These are phyloP conservation scores for Hyphopichia wangnamkhiaoensis DNA, from an alignment of 1,139 yeast genomes.

Conservation along the genomic window DNA sequence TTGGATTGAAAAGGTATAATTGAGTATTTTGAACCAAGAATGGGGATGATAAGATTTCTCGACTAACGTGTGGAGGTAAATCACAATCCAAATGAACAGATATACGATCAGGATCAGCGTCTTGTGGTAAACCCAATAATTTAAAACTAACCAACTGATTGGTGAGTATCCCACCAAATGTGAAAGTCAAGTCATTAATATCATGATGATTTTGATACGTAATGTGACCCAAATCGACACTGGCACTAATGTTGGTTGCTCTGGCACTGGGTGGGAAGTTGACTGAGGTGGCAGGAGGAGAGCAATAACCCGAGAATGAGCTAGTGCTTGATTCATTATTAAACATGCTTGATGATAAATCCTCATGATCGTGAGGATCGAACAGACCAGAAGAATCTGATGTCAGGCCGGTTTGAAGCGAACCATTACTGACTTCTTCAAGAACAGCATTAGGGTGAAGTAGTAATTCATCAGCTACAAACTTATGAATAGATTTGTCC, in stretches of 20 bases:
- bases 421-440: slow-evolving; percentile 22
- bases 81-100: slow-evolving; percentile 42
- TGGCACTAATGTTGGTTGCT: slow-evolving; percentile 6
- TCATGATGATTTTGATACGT: slow-evolving; percentile 39
- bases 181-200: slow-evolving; percentile 31
- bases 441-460: slow-evolving; percentile 29
- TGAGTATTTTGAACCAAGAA: slow-evolving; percentile 29
- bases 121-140: slow-evolving; percentile 37
- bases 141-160: slow-evolving; percentile 21
- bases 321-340: slow-evolving; percentile 10
- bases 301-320: slow-evolving; percentile 32
- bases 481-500: slow-evolving; percentile 17
- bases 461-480: slow-evolving; percentile 20
- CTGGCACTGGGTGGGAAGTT: slow-evolving; percentile 21
- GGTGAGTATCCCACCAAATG: slow-evolving; percentile 40
- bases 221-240: slow-evolving; percentile 24
- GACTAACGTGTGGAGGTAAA: slow-evolving; percentile 42
- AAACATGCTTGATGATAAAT: not conserved
- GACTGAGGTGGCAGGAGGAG: slow-evolving; percentile 29
- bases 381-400: slow-evolving; percentile 1
- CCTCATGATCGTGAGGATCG: not conserved
- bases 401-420: slow-evolving; percentile 4
- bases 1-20: slow-evolving; percentile 32
- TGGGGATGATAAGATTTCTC: slow-evolving; percentile 38
- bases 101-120: slow-evolving; percentile 29